phyloP scores from a whole-genome alignment of 1,284 basidiomycete species.

The Chalciporus sp. region DNA sequence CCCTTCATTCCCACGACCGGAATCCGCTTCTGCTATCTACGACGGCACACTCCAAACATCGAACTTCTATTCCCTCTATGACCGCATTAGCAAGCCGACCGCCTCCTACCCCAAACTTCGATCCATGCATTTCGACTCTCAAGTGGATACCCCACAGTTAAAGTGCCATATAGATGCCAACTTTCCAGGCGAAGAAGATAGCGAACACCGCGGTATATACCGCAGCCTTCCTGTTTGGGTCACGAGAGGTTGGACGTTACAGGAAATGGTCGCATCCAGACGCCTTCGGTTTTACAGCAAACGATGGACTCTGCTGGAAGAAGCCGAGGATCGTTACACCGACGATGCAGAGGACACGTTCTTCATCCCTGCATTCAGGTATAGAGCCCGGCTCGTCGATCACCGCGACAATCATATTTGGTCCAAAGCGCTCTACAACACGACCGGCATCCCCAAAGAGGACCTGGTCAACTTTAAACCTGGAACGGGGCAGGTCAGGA shows the following conservation, averaged over 20 bases:
- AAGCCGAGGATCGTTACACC: slow-evolving; percentile 18
- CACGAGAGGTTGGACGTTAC: slow-evolving; percentile 33
- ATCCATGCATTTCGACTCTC: slow-evolving; percentile 19
- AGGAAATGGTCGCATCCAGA: slow-evolving; percentile 29
- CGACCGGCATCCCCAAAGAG: slow-evolving; percentile 14
- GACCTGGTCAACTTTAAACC: slow-evolving; percentile 18
- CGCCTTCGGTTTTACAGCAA: slow-evolving; percentile 31
- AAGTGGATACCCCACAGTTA: slow-evolving; percentile 19
- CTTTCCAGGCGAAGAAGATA: slow-evolving; percentile 5
- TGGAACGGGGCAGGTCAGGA: slow-evolving; percentile 19
- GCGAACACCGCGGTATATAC: background rate
- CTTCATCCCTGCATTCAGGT: slow-evolving; percentile 20
- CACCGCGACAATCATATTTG: slow-evolving; percentile 18
- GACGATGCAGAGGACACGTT: slow-evolving; percentile 17
- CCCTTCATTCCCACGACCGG: background rate
- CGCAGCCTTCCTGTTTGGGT: slow-evolving; percentile 19
- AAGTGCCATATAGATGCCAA: slow-evolving; percentile 9
- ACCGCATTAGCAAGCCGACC: slow-evolving; percentile 3
- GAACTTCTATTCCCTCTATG: slow-evolving; percentile 12
- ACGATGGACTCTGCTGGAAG: slow-evolving; percentile 26
- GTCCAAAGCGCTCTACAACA: slow-evolving; percentile 5
- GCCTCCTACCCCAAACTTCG: slow-evolving; percentile 4
- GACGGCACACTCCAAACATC: background rate
- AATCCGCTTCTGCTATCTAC: slow-evolving; percentile 6
- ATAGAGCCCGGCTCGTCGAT: slow-evolving; percentile 23